phyloP scores from a whole-genome alignment of 1,284 basidiomycete genomes.

The Heliocybe sulcata region DNA sequence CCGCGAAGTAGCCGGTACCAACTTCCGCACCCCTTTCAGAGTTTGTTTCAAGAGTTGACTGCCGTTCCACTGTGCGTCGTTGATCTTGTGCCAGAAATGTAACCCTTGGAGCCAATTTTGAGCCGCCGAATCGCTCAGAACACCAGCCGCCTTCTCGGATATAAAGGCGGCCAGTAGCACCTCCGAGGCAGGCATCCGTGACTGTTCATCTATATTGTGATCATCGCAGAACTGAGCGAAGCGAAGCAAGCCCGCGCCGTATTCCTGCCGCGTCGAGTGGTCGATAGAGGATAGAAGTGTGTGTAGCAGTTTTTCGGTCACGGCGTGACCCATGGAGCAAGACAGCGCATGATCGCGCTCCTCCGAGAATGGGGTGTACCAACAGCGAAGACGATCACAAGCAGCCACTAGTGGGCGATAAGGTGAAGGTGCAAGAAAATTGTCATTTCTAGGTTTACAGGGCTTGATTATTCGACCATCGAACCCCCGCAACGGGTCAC shows the following conservation, averaged over 20 bases:
- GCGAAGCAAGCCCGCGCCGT: background rate
- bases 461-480: background rate
- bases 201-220: background rate
- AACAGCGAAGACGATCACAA: background rate
- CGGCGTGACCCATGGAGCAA: background rate
- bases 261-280: background rate
- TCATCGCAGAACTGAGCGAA: conserved; percentile 1
- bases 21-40: conserved; percentile 15
- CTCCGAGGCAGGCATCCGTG: background rate
- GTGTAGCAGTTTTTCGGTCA: background rate
- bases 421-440: background rate
- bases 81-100: conserved; percentile 23
- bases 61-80: conserved; percentile 22
- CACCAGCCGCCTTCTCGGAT: background rate
- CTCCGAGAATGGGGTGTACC: background rate
- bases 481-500: background rate
- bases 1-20: conserved; percentile 12
- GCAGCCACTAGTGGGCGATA: background rate
- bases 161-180: background rate
- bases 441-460: background rate
- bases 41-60: conserved; percentile 12
- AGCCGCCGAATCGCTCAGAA: background rate
- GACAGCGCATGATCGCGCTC: background rate
- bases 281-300: background rate
- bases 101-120: conserved; percentile 21